Base-by-base conservation (phyloP, 768 basidiomycete species). In the Tephrocybe sp. region DNA sequence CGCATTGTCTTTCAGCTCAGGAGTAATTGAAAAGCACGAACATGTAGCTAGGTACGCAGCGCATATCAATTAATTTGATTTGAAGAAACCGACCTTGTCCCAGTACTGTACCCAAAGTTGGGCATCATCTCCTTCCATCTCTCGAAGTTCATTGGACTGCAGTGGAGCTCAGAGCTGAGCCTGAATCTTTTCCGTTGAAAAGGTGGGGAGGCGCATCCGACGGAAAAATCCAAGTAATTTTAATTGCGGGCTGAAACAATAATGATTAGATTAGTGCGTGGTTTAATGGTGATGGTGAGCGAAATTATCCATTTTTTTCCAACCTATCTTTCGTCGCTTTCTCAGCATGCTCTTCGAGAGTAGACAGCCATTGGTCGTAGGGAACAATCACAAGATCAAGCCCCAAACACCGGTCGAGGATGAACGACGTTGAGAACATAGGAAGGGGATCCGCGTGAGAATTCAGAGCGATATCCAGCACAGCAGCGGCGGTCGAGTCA, bases 71-170 rank as follows among this genome's bases (percentile, higher is more conserved):
- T 19, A 9, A 19, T 44, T 44, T 8, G 16, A 44, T 19, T 23
- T 6, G 21, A 25, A 38, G 27, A 37, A 38, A 2, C 36, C 36
- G 7, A n/a, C 3, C n/a, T 10, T 3, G 25, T 46, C 4, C 45
- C 45, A 46, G 25, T 46, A 46, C 24, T 37, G 12, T 16, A 46
- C 27, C 46, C 37, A 47, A 4, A 18, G 37, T 37, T 40, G 39
- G 16, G 37, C 46, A 22, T 47, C 29, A 9, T 22, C 38, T n/a
- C 23, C 15, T 6, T 19, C 37, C 2, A 47, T 30, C 5, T 39
- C 18, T 21, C 30, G 13, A n/a, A 31, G 13, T 0, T 22, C n/a
- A n/a, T n/a, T n/a, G 6, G n/a, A 7, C 37, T 24, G 30, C 21
- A 38, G 2, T 21, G 3, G 21, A n/a, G 19, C 19, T 16, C 12